Percentiles rank a stretch among this genome's conserved stretches.
Evolutionary conservation across 2,329 filamentous ascomycete species (phyloP).

Genomic region (Malbranchea cinnamomea): DNA sequence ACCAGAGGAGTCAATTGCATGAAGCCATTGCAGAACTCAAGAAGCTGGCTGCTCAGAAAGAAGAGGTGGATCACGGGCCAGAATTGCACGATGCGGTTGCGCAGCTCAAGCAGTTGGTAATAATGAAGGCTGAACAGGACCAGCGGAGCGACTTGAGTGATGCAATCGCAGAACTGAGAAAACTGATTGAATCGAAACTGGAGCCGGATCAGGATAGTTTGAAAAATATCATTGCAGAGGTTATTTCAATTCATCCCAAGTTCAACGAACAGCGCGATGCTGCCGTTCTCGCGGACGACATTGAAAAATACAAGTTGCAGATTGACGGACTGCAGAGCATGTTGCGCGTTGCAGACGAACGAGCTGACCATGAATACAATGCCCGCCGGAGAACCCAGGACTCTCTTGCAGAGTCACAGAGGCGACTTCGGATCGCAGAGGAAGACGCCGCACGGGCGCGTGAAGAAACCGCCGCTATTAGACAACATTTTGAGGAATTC

Average conservation of each 20-base stretch:
- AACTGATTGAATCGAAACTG: constrained; percentile 23
- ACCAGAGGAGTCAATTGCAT: too few relatives aligned
- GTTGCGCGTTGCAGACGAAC: constrained; percentile 47
- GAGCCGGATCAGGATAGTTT: constrained; percentile 36
- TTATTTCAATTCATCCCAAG: constrained; percentile 43
- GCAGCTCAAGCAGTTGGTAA: too few relatives aligned
- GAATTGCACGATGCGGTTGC: too few relatives aligned
- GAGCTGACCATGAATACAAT: constrained; percentile 49
- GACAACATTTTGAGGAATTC: constrained; percentile 46
- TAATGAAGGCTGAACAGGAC: too few relatives aligned
- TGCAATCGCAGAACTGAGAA: constrained; percentile 18
- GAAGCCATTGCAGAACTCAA: constrained; percentile 18
- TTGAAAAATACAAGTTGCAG: constrained; percentile 37
- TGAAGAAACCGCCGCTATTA: constrained; percentile 46
- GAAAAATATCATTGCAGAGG: constrained; percentile 48
- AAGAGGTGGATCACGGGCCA: too few relatives aligned
- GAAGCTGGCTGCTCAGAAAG: constrained; percentile 28
- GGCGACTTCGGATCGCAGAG: constrained; percentile 51
- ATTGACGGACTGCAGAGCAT: constrained; percentile 56
- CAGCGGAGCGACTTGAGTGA: too few relatives aligned
- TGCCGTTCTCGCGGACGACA: constrained; percentile 31
- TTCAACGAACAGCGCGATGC: constrained; percentile 34
- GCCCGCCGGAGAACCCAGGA: constrained; percentile 55
- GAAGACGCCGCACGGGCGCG: constrained; percentile 35
- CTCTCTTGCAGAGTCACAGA: constrained; percentile 55